phyloP scores from a whole-genome alignment of 2,329 filamentous ascomycete genomes.

The Fusarium concolor region DNA sequence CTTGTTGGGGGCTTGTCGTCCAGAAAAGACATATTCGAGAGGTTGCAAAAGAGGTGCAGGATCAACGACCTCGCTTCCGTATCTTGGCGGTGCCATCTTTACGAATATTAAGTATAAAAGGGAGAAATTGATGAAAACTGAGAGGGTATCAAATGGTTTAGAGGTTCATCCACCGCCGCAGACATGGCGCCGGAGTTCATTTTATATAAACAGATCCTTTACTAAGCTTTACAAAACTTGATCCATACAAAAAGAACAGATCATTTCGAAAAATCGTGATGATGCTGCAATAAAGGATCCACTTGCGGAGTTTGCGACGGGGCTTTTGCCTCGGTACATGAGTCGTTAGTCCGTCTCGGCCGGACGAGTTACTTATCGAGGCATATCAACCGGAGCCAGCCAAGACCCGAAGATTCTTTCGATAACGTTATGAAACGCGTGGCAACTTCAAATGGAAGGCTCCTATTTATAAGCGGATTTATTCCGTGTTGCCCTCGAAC shows the following conservation, averaged over 20 bases:
- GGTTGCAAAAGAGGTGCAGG: constrained; percentile 26
- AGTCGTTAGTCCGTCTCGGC: neutral
- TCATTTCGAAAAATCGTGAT: neutral
- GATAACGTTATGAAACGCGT: constrained; percentile 7
- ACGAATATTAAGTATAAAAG: neutral
- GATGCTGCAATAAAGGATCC: neutral
- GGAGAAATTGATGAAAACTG: neutral
- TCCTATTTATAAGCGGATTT: constrained; percentile 15
- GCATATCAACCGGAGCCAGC: neutral
- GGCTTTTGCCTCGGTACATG: constrained; percentile 18
- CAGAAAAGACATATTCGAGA: constrained; percentile 27
- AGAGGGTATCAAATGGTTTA: neutral
- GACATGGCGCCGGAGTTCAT: neutral
- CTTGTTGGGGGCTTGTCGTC: constrained; percentile 23
- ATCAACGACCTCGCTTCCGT: constrained; percentile 24
- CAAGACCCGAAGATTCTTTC: neutral
- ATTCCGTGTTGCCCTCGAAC: neutral
- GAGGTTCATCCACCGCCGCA: neutral
- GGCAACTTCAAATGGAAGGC: neutral
- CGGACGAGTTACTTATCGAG: constrained; percentile 12
- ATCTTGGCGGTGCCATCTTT: constrained; percentile 21
- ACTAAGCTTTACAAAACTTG: neutral
- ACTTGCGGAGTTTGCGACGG: neutral
- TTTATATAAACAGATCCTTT: constrained; percentile 10
- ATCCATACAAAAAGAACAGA: constrained; percentile 1